Conservation (phyloP, 176 grass and related monocot species). For the Avena sativa region DNA sequence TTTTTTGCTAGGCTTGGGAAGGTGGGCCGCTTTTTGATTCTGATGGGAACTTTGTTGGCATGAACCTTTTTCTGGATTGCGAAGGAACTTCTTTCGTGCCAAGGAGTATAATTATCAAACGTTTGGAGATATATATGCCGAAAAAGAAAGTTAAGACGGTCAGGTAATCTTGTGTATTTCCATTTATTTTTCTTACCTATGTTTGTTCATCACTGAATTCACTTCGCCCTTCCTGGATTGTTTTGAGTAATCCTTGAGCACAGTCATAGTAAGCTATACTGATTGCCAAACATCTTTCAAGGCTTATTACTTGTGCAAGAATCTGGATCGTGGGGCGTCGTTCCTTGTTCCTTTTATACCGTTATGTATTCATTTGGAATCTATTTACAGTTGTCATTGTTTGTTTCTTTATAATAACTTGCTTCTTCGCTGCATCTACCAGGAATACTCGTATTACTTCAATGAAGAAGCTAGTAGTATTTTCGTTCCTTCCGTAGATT, state of each 20-base stretch:
- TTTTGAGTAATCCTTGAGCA: conserved; percentile 5
- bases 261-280: not conserved
- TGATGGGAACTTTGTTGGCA: conserved; percentile 22
- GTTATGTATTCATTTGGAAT: conserved; percentile 9
- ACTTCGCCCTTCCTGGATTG: not conserved
- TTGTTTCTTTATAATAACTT: not conserved
- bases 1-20: conserved; percentile 24
- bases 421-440: not conserved
- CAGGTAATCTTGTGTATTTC: not conserved
- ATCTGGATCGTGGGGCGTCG: not conserved
- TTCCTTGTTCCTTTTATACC: not conserved
- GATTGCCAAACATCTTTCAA: not conserved
- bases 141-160: not conserved
- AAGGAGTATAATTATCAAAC: not conserved
- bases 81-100: not conserved
- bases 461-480: not conserved
- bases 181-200: not conserved
- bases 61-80: not conserved
- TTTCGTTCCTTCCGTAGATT: conserved; percentile 14
- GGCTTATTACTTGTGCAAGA: not conserved
- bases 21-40: conserved; percentile 25
- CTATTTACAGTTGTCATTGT: not conserved
- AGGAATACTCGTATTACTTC: conserved; percentile 1
- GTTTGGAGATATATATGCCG: not conserved
- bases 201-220: not conserved